Evolutionary conservation across 768 basidiomycete species (phyloP).

Genomic region (Boletus tomentosulus): DNA sequence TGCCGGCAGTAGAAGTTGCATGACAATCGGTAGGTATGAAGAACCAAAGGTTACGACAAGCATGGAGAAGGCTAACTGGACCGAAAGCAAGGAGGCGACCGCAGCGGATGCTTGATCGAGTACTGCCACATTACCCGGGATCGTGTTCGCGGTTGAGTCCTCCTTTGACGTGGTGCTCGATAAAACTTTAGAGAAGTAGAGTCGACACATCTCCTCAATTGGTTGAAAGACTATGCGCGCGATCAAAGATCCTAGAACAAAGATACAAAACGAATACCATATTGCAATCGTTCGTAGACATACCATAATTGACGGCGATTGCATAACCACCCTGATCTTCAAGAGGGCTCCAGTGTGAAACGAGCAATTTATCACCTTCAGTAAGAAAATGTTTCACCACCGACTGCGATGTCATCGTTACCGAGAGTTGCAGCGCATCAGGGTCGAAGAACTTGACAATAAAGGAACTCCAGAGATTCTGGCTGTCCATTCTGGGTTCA

Average conservation of each 20-base stretch:
- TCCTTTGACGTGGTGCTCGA: constrained; percentile 25
- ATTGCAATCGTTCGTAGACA: constrained; percentile 14
- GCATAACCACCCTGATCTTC: constrained; percentile 94
- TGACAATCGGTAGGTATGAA: constrained; percentile 64
- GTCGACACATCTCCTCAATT: constrained; percentile 85
- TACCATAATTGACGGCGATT: constrained; percentile 93
- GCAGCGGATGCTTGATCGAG: constrained; percentile 45
- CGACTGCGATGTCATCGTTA: constrained; percentile 85
- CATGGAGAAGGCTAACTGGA: constrained; percentile 63
- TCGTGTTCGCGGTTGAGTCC: background rate
- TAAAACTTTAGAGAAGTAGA: constrained; percentile 77
- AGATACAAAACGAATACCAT: background rate
- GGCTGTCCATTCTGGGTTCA: constrained; percentile 2
- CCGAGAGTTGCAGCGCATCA: constrained; percentile 55
- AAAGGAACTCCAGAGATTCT: constrained; percentile 1
- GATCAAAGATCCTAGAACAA: constrained; percentile 72
- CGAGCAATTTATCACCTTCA: constrained; percentile 89
- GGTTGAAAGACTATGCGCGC: constrained; percentile 95
- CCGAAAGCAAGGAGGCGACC: constrained; percentile 56
- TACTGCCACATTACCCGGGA: background rate
- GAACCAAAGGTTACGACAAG: constrained; percentile 73
- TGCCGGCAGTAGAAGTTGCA: constrained; percentile 66
- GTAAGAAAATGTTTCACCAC: constrained; percentile 93
- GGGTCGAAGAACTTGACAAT: constrained; percentile 39
- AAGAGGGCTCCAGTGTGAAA: constrained; percentile 80